phyloP scores from a whole-genome alignment of 2,329 filamentous ascomycete species.

The Hypoxylon rubiginosum region DNA sequence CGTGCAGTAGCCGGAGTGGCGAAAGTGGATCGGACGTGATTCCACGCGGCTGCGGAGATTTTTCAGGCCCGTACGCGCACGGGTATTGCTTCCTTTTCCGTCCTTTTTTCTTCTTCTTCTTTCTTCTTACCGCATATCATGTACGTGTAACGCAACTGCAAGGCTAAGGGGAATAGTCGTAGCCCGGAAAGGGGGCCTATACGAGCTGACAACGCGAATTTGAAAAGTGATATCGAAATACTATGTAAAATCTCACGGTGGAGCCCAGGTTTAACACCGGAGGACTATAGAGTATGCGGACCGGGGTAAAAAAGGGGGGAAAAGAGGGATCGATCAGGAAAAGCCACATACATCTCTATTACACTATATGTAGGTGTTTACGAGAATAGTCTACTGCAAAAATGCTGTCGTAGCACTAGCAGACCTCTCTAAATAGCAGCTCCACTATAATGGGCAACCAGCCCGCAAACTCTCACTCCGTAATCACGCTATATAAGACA shows the following conservation, averaged over 20 bases:
- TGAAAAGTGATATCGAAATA: conserved; percentile 5
- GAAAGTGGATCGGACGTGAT: conserved; percentile 28
- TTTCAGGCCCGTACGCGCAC: conserved; percentile 4
- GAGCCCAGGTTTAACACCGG: background rate
- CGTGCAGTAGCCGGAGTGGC: conserved; percentile 26
- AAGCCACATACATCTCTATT: conserved; percentile 30
- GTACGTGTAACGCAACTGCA: conserved; percentile 22
- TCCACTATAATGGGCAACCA: conserved; percentile 31
- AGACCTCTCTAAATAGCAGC: conserved; percentile 20
- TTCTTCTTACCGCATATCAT: background rate
- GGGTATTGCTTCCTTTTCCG: background rate
- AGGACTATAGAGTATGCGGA: conserved; percentile 2
- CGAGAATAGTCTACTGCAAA: conserved; percentile 35
- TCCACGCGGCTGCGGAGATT: conserved; percentile 29
- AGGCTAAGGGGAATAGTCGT: conserved; percentile 13
- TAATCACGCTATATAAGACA: conserved; percentile 33
- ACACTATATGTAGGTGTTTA: conserved; percentile 29
- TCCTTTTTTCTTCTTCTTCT: background rate
- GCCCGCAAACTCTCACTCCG: conserved; percentile 21
- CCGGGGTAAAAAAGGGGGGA: conserved; percentile 8
- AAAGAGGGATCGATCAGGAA: conserved; percentile 13
- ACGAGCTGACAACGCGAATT: conserved; percentile 11
- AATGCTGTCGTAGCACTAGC: conserved; percentile 31
- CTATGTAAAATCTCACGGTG: conserved; percentile 17
- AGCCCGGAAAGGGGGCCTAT: background rate